Percentiles rank a stretch among this genome's conserved stretches.
Evolutionary conservation across 176 grass and related monocot genomes (phyloP).

Genomic region (Avena sativa): DNA sequence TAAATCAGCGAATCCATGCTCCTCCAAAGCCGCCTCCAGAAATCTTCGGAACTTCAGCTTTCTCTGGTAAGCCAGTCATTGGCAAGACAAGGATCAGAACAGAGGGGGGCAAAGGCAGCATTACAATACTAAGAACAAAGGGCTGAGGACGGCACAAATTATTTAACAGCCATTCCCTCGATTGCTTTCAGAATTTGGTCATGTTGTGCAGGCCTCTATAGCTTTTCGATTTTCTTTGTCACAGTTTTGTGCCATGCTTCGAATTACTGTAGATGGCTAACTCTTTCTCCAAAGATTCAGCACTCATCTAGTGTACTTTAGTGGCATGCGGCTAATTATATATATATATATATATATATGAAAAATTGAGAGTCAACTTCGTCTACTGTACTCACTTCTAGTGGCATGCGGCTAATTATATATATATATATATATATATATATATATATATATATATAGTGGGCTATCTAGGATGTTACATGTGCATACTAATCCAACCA

Average conservation of each 20-base stretch:
- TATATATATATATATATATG: constrained; percentile 9
- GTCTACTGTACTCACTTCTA: neutral
- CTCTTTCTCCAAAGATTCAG: constrained; percentile 42
- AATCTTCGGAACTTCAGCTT: constrained; percentile 68
- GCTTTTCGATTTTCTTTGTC: constrained; percentile 18
- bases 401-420: constrained; percentile 40
- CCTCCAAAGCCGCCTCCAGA: constrained; percentile 58
- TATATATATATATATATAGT: too few relatives aligned
- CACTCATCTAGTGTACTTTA: constrained; percentile 44
- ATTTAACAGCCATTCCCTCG: constrained; percentile 37
- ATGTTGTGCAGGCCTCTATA: constrained; percentile 35
- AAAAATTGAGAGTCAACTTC: neutral
- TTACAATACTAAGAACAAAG: too few relatives aligned
- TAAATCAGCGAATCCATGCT: constrained; percentile 76
- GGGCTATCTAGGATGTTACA: too few relatives aligned
- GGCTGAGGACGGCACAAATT: neutral
- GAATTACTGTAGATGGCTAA: constrained; percentile 38
- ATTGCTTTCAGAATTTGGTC: constrained; percentile 41
- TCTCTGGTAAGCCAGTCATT: constrained; percentile 89
- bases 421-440: too few relatives aligned
- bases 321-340: constrained; percentile 47
- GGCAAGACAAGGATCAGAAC: constrained; percentile 91
- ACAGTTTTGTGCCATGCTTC: constrained; percentile 32
- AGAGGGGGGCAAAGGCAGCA: constrained; percentile 88
- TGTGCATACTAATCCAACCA: too few relatives aligned